Percentiles rank a stretch among this genome's conserved stretches.
These are phyloP conservation scores for Paraphysoderma sedebokerense DNA, from an alignment of 371 early-diverging fungal species.

Conservation along the genomic window DNA sequence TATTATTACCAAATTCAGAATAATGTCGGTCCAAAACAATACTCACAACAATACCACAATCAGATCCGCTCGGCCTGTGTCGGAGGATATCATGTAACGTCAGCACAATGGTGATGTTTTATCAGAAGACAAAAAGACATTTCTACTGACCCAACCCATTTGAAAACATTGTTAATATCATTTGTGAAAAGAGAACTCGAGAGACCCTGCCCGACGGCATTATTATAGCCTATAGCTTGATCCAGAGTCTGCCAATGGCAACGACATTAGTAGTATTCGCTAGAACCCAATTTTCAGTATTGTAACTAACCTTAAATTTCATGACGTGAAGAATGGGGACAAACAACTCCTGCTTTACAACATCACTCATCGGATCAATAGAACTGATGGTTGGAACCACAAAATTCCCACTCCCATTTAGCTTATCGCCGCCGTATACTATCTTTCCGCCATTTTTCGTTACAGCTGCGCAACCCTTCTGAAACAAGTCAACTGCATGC, in stretches of 20 bases:
- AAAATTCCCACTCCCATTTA: constrained; percentile 64
- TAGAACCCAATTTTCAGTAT: too few species aligned
- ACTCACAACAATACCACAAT: constrained; percentile 94
- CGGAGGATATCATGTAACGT: too few species aligned
- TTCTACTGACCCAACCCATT: constrained; percentile 57
- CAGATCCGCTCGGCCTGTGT: constrained; percentile 63
- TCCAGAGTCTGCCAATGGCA: constrained; percentile 32
- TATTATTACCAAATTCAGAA: too few species aligned
- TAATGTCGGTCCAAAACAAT: too few species aligned
- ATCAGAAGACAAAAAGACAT: too few species aligned
- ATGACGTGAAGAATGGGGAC: constrained; percentile 85
- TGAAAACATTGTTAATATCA: constrained; percentile 65
- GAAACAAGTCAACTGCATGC: constrained; percentile 57
- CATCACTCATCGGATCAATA: constrained; percentile 49
- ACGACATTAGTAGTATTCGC: background rate
- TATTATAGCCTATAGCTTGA: constrained; percentile 79
- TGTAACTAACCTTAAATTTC: constrained; percentile 47
- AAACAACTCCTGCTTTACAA: constrained; percentile 88
- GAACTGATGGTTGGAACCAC: constrained; percentile 88
- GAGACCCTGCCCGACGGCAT: constrained; percentile 82
- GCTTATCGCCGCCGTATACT: constrained; percentile 53
- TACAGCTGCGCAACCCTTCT: constrained; percentile 52
- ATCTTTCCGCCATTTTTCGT: constrained; percentile 75
- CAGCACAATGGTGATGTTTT: background rate
- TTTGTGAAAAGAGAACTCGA: constrained; percentile 74